Base-by-base conservation (phyloP, 1,139 yeast genomes). In the Scheffersomyces lignicola region DNA sequence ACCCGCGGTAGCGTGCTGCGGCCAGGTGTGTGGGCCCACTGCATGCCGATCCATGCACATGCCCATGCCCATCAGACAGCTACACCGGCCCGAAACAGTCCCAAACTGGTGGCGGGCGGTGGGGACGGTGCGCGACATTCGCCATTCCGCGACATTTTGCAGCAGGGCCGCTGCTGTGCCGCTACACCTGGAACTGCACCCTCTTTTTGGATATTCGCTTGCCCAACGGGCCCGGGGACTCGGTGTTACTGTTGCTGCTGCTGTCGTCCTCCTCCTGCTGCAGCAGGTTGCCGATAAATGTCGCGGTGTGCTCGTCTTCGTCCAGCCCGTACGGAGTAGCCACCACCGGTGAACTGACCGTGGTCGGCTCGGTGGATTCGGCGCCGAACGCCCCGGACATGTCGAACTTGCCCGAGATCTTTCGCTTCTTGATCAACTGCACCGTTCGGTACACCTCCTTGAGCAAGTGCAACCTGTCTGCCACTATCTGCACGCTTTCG, bases 371-470 rank as follows among this genome's bases (percentile, higher is more conserved):
- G 18, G 16, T 26, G 6, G 29, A 26, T 5, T 26, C 29, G 11
- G 5, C 11, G 6, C 13, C 20, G 5, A 26, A 16, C 5, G 29
- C 29, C 5, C 29, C 29, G n/a, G 7, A n/a, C 4, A 26, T 15
- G 18, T 26, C 29, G 13, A 26, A 26, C 11, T 26, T 24, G 11
- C 36, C 32, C 7, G 29, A 7, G 3, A 38, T 29, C 29, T 46
- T 52, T 29, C 43, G 41, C 37, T 48, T 53, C 36, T 60, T 56
- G 30, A 57, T 40, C 9, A 43, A 31, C 32, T 53, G 62, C 8
- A 63, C 51, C 2, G 63, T 41, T 31, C 49, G 52, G 39, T 59
- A 62, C 1, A 57, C 49, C 33, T 65, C 69, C 35, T 57, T 54
- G 29, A 66, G 47, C 17, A 62, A 49, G 38, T 53, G 56, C 16